Base-by-base conservation (phyloP, 2,329 filamentous ascomycete species). In the Fusarium sp. region DNA sequence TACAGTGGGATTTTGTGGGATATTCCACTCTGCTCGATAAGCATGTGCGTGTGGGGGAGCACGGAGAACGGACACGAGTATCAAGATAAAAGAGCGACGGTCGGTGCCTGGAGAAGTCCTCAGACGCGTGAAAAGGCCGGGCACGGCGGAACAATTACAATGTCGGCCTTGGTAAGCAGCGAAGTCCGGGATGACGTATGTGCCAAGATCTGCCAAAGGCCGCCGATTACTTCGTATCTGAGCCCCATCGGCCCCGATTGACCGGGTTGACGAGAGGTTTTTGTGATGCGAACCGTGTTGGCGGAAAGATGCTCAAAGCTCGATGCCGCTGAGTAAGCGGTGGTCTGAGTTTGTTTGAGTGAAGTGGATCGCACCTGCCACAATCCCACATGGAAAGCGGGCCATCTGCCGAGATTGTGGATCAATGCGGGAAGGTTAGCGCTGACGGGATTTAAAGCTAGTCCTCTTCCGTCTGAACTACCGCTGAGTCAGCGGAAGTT, bases 401-500 rank as follows among this genome's bases (percentile, higher is more conserved):
- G 45, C 30, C 40, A 43, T 17, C 38, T 37, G 22, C 37, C 57
- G 22, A 40, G n/a, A 20, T 38, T 20, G 37, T 60, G 61, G 43
- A 33, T 63, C n/a, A 27, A 56, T 56, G 33, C 50, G 47, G n/a
- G 47, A 32, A 37, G 11, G 32, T 47, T 60, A 65, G 63, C 54
- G 63, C 40, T 59, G 62, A 63, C 45, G 20, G 30, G 11, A 15
- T 30, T 40, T 15, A 6, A n/a, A 4, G 25, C 62, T 57, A 43
- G 3, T 12, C 62, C 7, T 11, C 11, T n/a, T 22, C 25, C 2
- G 17, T 10, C 4, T 11, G 0, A 25, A 8, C 6, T 4, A 8
- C 40, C 63, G 72, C 72, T 74, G 68, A 75, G 32, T 74, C 43
- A 74, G 72, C 72, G 72, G 72, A 14, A n/a, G 11, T 57, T 59